Percentiles rank a stretch among this genome's conserved stretches.
Evolutionary conservation across 345 rosid genomes (phyloP).

Genomic region (Murraya koenigii): DNA sequence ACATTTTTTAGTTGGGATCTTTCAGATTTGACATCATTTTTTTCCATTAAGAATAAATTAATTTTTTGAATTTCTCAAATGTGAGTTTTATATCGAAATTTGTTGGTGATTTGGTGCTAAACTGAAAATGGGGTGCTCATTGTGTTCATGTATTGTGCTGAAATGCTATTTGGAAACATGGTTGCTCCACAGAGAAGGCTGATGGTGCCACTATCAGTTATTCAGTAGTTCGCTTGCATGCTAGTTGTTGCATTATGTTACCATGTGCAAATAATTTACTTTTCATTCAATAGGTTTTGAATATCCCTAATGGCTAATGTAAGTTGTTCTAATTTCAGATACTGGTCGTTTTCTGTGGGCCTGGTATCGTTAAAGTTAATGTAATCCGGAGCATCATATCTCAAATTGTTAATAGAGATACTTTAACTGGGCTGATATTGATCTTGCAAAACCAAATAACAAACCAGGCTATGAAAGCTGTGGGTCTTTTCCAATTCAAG

Average conservation of each 20-base stretch:
- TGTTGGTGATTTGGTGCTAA: neutral
- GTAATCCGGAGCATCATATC: conserved; percentile 54
- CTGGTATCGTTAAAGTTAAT: conserved; percentile 62
- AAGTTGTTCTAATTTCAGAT: conserved; percentile 43
- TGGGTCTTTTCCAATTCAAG: conserved; percentile 69
- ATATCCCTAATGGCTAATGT: neutral
- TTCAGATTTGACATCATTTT: neutral
- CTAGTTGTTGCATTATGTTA: neutral
- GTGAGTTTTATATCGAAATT: neutral
- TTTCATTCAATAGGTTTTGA: neutral
- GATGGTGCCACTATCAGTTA: neutral
- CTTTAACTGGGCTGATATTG: conserved; percentile 60
- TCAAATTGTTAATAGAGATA: conserved; percentile 56
- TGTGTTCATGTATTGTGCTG: neutral
- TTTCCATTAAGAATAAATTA: neutral
- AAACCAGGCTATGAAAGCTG: conserved; percentile 71
- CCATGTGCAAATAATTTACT: neutral
- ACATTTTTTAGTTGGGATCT: neutral
- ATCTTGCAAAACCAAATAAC: conserved; percentile 73
- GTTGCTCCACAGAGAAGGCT: neutral
- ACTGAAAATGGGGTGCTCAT: neutral
- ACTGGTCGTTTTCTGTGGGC: conserved; percentile 62
- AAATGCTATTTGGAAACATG: neutral
- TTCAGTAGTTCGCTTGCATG: neutral
- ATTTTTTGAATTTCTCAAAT: neutral